Conservation (phyloP, 352 stramenopile species). For the Phytophthora uliginosa region DNA sequence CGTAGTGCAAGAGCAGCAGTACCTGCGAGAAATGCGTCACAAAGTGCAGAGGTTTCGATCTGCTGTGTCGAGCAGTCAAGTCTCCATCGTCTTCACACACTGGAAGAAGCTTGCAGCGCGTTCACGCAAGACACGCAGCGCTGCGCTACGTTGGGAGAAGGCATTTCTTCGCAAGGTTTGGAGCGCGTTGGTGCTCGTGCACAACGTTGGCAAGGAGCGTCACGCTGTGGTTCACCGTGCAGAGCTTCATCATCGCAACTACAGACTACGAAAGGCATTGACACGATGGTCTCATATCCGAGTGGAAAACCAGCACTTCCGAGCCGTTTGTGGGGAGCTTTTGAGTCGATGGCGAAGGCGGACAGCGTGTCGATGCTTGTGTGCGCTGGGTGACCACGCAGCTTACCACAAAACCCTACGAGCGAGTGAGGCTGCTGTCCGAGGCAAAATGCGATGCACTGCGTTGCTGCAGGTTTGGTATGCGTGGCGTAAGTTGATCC, state of each 20-base stretch:
- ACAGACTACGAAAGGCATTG: conserved; percentile 14
- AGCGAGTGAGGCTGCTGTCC: conserved; percentile 11
- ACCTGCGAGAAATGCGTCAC: conserved; percentile 4
- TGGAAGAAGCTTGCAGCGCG: conserved; percentile 33
- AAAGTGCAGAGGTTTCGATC: conserved; percentile 38
- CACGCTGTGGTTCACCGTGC: conserved; percentile 8
- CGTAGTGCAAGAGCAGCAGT: conserved; percentile 9
- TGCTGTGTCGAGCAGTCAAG: conserved; percentile 19
- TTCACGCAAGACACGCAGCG: conserved; percentile 10
- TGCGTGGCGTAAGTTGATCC: conserved; percentile 50
- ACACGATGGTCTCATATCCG: conserved; percentile 24
- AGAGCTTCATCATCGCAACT: conserved; percentile 17
- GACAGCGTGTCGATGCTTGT: conserved; percentile 51
- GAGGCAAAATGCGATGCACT: conserved; percentile 5
- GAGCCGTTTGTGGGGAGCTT: conserved; percentile 29
- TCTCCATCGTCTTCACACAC: conserved; percentile 24
- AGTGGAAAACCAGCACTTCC: conserved; percentile 24
- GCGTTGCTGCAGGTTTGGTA: conserved; percentile 38
- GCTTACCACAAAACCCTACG: conserved; percentile 14
- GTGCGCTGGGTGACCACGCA: conserved; percentile 12
- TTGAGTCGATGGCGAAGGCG: conserved; percentile 52
- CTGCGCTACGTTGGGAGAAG: conserved; percentile 32
- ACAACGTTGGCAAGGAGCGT: conserved; percentile 6
- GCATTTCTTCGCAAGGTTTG: conserved; percentile 34
- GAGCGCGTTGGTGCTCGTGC: conserved; percentile 29